Conservation (phyloP, 2,329 filamentous ascomycete genomes). For the Alternaria alternata region DNA sequence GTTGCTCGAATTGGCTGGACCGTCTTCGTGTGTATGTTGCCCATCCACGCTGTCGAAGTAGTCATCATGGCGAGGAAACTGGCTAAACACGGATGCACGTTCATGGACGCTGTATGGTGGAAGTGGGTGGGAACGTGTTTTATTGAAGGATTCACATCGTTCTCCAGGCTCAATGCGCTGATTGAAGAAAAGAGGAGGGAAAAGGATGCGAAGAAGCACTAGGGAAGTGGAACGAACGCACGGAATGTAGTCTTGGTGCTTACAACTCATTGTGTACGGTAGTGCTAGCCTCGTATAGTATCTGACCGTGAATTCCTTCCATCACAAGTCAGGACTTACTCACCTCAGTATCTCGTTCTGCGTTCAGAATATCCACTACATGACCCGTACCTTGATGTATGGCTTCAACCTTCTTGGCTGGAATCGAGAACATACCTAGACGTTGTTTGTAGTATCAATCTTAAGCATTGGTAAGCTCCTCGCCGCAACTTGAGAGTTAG, state of each 20-base stretch:
- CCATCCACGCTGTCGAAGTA: constrained; percentile 72
- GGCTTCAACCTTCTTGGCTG: too few relatives aligned
- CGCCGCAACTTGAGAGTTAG: too few relatives aligned
- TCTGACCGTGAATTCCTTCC: too few relatives aligned
- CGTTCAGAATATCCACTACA: too few relatives aligned
- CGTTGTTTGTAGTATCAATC: too few relatives aligned
- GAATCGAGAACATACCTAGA: too few relatives aligned
- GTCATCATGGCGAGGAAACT: constrained; percentile 58
- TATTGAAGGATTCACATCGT: constrained; percentile 62
- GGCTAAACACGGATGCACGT: constrained; percentile 60
- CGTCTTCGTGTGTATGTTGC: constrained; percentile 67
- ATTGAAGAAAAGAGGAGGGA: constrained; percentile 39
- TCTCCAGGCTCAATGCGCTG: constrained; percentile 49
- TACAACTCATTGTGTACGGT: too few relatives aligned
- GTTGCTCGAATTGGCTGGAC: constrained; percentile 67
- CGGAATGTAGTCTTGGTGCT: neutral
- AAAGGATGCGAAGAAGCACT: constrained; percentile 48
- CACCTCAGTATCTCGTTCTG: too few relatives aligned
- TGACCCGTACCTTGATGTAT: too few relatives aligned
- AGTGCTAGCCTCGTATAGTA: too few relatives aligned
- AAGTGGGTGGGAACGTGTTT: constrained; percentile 61
- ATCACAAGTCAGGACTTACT: too few relatives aligned
- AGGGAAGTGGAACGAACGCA: neutral
- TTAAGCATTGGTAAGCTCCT: too few relatives aligned
- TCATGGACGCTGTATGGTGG: constrained; percentile 61